Percentiles rank a stretch among this genome's conserved stretches.
Conservation (phyloP, 148 eudicot genomes). For the Salicornia ramosissima region DNA sequence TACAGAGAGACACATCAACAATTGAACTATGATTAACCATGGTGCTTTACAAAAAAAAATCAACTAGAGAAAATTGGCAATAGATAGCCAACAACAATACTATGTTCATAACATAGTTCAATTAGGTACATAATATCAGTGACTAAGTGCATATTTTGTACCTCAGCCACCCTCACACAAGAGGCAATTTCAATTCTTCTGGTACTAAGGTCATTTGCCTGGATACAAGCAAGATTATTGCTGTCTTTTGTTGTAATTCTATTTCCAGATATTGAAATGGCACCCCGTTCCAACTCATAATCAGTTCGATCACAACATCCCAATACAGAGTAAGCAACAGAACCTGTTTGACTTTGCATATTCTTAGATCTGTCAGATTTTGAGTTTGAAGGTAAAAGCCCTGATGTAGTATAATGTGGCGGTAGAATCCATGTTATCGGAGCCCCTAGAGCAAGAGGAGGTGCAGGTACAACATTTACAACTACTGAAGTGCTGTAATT, state of each 20-base stretch:
- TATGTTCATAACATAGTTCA: neutral
- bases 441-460: slow-evolving; percentile 80
- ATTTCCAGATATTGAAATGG: slow-evolving; percentile 46
- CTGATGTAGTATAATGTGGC: slow-evolving; percentile 70
- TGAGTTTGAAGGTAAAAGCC: slow-evolving; percentile 53
- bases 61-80: neutral
- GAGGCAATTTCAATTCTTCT: slow-evolving; percentile 75
- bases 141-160: slow-evolving; percentile 28
- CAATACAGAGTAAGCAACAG: slow-evolving; percentile 59
- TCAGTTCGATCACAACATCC: slow-evolving; percentile 34
- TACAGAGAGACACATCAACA: slow-evolving; percentile 9
- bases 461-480: slow-evolving; percentile 67
- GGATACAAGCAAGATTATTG: slow-evolving; percentile 63
- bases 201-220: slow-evolving; percentile 62
- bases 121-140: neutral
- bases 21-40: neutral
- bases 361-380: slow-evolving; percentile 38
- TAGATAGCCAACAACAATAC: neutral
- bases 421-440: slow-evolving; percentile 92
- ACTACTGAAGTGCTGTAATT: slow-evolving; percentile 54
- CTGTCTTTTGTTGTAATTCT: slow-evolving; percentile 57
- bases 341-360: slow-evolving; percentile 39
- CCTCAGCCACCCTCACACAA: slow-evolving; percentile 84
- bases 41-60: neutral
- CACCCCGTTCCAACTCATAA: slow-evolving; percentile 40